These are phyloP conservation scores for Tilletiopsis washingtonensis DNA, from an alignment of 1,284 basidiomycete species.

Conservation along the genomic window DNA sequence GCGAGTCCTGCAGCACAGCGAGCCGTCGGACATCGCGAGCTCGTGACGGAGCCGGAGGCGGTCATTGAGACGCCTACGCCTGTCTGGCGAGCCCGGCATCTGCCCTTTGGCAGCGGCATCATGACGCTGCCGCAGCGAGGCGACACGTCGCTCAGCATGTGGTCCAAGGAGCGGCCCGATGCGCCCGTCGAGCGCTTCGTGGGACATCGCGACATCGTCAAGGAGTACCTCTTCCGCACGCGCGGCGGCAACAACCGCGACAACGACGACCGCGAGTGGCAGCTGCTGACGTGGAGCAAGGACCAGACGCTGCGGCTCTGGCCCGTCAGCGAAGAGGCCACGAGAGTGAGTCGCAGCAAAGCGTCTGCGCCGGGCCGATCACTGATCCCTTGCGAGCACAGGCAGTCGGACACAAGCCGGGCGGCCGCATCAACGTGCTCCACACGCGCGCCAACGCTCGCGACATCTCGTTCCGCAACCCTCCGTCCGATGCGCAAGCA, in stretches of 20 bases:
- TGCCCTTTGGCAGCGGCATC: conserved; percentile 86
- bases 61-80: conserved; percentile 73
- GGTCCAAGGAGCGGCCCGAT: conserved; percentile 53
- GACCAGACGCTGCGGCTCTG: conserved; percentile 86
- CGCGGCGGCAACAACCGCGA: conserved; percentile 51
- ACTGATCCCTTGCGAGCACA: too few relatives aligned
- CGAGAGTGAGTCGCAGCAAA: too few relatives aligned
- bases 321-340: conserved; percentile 68
- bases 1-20: conserved; percentile 21
- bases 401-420: conserved; percentile 52
- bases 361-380: conserved; percentile 6
- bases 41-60: conserved; percentile 36
- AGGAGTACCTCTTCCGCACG: conserved; percentile 93
- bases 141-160: conserved; percentile 78
- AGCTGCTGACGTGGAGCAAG: conserved; percentile 88
- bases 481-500: conserved; percentile 14
- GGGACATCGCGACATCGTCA: conserved; percentile 86
- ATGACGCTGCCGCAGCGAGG: conserved; percentile 84
- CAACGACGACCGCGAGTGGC: conserved; percentile 39
- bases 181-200: conserved; percentile 67
- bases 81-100: conserved; percentile 83
- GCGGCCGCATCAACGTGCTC: conserved; percentile 52
- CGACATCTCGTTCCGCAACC: conserved; percentile 34
- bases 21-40: conserved; percentile 31
- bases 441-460: conserved; percentile 49